These are phyloP conservation scores for Larix sibirica DNA, from an alignment of 83 land plant genomes.

Conservation along the genomic window DNA sequence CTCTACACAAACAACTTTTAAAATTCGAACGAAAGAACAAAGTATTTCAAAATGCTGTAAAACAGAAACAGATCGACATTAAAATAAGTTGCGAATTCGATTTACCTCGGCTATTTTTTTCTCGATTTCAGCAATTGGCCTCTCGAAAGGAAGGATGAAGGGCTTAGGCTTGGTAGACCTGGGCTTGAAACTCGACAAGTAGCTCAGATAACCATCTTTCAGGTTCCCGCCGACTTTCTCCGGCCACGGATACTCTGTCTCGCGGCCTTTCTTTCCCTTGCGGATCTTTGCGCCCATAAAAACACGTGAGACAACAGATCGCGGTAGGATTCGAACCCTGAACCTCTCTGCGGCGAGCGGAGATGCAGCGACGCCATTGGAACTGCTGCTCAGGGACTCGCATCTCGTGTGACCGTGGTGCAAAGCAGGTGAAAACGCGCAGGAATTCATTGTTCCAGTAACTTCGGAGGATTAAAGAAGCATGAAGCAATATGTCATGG, in stretches of 20 bases:
- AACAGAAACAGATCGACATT: background rate
- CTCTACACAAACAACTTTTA: too few relatives aligned
- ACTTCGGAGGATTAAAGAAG: background rate
- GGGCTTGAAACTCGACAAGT: constrained; percentile 68
- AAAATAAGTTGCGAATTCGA: background rate
- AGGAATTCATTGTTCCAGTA: background rate
- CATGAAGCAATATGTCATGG: background rate
- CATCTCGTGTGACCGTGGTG: background rate
- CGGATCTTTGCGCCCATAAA: constrained; percentile 27
- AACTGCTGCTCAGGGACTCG: background rate
- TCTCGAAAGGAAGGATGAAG: constrained; percentile 77
- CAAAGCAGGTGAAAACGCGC: too few relatives aligned
- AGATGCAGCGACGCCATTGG: background rate
- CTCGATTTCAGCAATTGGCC: constrained; percentile 57
- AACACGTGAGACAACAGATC: background rate
- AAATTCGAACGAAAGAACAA: too few relatives aligned
- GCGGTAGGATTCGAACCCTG: constrained; percentile 3
- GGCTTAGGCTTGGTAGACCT: constrained; percentile 62
- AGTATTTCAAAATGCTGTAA: background rate
- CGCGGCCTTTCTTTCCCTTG: constrained; percentile 45
- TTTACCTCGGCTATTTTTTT: constrained; percentile 74
- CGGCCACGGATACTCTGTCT: constrained; percentile 72
- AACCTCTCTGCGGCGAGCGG: background rate
- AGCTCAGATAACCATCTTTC: constrained; percentile 42
- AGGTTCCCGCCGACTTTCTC: constrained; percentile 40